Percentiles rank a stretch among this genome's conserved stretches.
These are phyloP conservation scores for Hylodesmum podocarpum DNA, from an alignment of 306 rosid genomes.

Conservation along the genomic window DNA sequence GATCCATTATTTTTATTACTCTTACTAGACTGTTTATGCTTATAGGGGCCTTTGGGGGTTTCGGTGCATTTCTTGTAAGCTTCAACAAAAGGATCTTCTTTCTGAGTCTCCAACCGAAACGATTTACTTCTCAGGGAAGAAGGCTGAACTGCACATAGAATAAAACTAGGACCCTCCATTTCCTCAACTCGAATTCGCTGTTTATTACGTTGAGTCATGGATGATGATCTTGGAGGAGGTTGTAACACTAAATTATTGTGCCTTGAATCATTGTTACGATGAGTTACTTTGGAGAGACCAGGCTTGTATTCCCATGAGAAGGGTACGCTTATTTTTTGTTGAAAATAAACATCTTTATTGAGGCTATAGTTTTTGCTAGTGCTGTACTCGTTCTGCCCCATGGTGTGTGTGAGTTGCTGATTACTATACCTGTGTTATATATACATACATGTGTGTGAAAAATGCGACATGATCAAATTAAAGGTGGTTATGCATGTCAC, in stretches of 20 bases:
- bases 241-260: neutral
- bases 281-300: slow-evolving; percentile 41
- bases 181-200: neutral
- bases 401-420: neutral
- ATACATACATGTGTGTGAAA: no score
- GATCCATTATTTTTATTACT: neutral
- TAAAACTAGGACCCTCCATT: neutral
- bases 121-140: neutral
- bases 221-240: slow-evolving; percentile 37
- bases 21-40: neutral
- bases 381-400: neutral
- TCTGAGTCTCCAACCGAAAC: slow-evolving; percentile 5
- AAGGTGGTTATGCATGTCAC: neutral
- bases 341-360: neutral
- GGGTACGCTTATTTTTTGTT: slow-evolving; percentile 29
- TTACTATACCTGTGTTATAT: neutral
- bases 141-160: slow-evolving; percentile 12
- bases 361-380: neutral
- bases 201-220: neutral
- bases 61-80: slow-evolving; percentile 49
- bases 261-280: neutral
- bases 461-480: no score
- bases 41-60: neutral
- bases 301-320: slow-evolving; percentile 61
- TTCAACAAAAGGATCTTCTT: slow-evolving; percentile 46